A percentile compares a stretch with the other conserved stretches of the same genome.
These are phyloP conservation scores for Gaeumannomyces sp. DNA, from an alignment of 2,329 filamentous ascomycete genomes.

Conservation along the genomic window DNA sequence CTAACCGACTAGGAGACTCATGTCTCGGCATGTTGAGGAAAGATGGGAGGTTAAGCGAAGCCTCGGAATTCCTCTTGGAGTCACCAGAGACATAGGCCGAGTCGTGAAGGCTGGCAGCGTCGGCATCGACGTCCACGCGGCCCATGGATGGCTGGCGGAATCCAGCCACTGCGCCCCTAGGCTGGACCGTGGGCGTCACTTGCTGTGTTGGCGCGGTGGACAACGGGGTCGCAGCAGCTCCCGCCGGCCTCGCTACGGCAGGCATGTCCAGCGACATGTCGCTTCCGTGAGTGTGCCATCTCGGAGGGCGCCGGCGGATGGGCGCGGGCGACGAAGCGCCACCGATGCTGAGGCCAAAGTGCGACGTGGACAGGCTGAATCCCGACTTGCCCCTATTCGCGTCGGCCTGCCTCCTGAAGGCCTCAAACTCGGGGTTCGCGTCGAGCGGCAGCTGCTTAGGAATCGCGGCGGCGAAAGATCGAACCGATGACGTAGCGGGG, in stretches of 20 bases:
- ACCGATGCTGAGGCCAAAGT: constrained; percentile 26
- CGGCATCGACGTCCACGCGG: constrained; percentile 39
- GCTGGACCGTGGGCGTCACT: constrained; percentile 16
- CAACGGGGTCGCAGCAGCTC: constrained; percentile 1
- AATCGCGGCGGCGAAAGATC: constrained; percentile 61
- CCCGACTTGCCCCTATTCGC: constrained; percentile 43
- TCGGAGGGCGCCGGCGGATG: constrained; percentile 36
- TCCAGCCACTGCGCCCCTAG: constrained; percentile 10
- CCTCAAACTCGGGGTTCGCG: constrained; percentile 75
- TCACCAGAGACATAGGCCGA: constrained; percentile 50
- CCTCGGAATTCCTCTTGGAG: constrained; percentile 46
- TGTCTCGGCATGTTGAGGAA: constrained; percentile 37
- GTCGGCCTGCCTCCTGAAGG: constrained; percentile 69
- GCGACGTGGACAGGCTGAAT: constrained; percentile 42
- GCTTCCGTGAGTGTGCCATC: constrained; percentile 43
- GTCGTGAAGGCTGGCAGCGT: constrained; percentile 40
- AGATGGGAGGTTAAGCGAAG: constrained; percentile 36
- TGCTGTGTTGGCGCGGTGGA: constrained; percentile 24
- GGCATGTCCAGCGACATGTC: constrained; percentile 32
- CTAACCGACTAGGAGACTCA: constrained; percentile 39
- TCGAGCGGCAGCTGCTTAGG: constrained; percentile 67
- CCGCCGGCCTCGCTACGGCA: constrained; percentile 18
- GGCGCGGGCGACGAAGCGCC: constrained; percentile 20
- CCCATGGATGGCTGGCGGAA: constrained; percentile 8
- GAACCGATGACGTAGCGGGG: constrained; percentile 62